A percentile compares a stretch with the other conserved stretches of the same genome.
These are phyloP conservation scores for Drosera spatulata DNA, from an alignment of 179 eudicot species.

Conservation along the genomic window DNA sequence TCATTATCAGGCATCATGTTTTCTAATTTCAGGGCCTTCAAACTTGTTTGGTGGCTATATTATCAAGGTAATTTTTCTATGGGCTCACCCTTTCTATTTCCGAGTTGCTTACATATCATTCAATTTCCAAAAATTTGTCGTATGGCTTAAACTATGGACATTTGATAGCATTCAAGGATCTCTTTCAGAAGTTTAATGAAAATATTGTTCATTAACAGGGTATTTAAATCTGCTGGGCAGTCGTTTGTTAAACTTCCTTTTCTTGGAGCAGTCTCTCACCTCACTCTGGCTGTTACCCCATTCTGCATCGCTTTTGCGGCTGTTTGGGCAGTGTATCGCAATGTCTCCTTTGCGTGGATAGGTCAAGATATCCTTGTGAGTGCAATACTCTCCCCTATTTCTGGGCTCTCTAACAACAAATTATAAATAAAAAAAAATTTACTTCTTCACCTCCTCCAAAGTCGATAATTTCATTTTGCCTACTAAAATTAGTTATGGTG, in stretches of 20 bases:
- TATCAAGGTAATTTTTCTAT: slow-evolving; percentile 42
- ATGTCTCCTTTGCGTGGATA: slow-evolving; percentile 57
- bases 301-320: slow-evolving; percentile 70
- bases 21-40: slow-evolving; percentile 53
- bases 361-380: slow-evolving; percentile 94
- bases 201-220: slow-evolving; percentile 24
- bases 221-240: slow-evolving; percentile 42
- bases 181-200: not conserved
- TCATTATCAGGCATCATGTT: not conserved
- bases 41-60: slow-evolving; percentile 61
- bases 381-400: not conserved
- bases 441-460: too few species aligned
- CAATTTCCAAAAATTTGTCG: not conserved
- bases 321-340: slow-evolving; percentile 61
- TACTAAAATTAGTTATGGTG: too few species aligned
- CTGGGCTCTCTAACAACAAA: too few species aligned
- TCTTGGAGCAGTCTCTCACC: slow-evolving; percentile 66
- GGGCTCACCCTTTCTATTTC: slow-evolving; percentile 1
- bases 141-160: not conserved
- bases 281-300: slow-evolving; percentile 65
- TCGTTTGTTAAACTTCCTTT: slow-evolving; percentile 61
- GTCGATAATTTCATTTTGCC: too few species aligned
- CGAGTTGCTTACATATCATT: too few species aligned
- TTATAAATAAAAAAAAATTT: too few species aligned
- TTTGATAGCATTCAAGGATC: not conserved